A percentile compares a stretch with the other conserved stretches of the same genome.
Conservation (phyloP, 192 early-diverging fungal genomes). For the Podila epigama region DNA sequence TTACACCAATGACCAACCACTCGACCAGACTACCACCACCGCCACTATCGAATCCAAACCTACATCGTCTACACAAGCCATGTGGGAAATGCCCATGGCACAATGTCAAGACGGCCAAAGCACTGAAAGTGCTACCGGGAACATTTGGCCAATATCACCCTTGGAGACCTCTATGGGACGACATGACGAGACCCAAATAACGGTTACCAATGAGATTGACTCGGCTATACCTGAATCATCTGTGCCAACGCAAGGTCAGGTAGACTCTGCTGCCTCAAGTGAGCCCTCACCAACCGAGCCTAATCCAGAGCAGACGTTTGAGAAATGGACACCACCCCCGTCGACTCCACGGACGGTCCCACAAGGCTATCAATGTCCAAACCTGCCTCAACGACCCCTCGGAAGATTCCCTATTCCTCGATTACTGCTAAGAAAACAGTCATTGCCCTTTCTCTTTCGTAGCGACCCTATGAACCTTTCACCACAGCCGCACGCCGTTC, state of each 20-base stretch:
- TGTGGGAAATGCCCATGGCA: too few species aligned
- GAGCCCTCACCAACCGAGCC: background rate
- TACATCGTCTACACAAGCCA: too few species aligned
- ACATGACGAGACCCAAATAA: too few species aligned
- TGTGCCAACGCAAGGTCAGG: background rate
- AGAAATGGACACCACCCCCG: background rate
- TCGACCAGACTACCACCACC: too few species aligned
- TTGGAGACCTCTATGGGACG: too few species aligned
- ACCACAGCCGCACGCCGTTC: too few species aligned
- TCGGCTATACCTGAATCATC: background rate
- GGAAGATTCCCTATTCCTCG: constrained; percentile 18
- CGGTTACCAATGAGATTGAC: too few species aligned
- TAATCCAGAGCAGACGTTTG: background rate
- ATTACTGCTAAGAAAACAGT: constrained; percentile 34
- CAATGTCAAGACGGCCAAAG: too few species aligned
- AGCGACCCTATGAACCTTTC: background rate
- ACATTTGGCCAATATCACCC: too few species aligned
- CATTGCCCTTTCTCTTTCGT: constrained; percentile 31
- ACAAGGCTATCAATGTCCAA: background rate
- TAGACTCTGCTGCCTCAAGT: background rate
- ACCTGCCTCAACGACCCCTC: constrained; percentile 1
- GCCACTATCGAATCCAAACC: too few species aligned
- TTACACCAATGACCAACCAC: too few species aligned
- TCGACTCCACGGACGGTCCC: background rate
- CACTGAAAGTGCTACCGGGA: too few species aligned